Evolutionary conservation across 2,329 filamentous ascomycete genomes (phyloP), one percentile per base, ranked within the genome.

Genomic region (Penicillium sp.): DNA sequence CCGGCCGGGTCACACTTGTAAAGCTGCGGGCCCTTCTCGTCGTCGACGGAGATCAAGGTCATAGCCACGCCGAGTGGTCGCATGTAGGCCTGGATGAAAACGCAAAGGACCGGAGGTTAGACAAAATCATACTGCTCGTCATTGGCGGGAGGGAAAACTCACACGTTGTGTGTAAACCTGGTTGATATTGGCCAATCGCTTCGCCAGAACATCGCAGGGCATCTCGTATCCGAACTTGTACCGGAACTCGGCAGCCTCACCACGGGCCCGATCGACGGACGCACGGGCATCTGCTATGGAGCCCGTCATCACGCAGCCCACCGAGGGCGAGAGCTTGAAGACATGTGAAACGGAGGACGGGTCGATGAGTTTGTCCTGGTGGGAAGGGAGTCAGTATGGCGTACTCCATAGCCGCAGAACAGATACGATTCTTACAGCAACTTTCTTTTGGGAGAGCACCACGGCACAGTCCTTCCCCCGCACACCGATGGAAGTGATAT

Each of bases 161-260:
- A 97, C 93, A 69, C 89, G 78, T 74, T 98, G 93, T 57, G 93
- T 98, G 72, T 97, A 98, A 53, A 98, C 93, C 72, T 98, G 93
- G 71, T 88, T 96, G 75, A 98, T 96, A 73, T 98, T 98, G 66
- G 93, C 93, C 71, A 98, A 76, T 65, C 93, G 81, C 80, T 98
- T 98, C 52, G 93, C 87, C 61, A 98, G 74, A 36, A 89, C 93
- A 71, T 98, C 93, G 68, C 89, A 94, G 45, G 93, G 93, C 93
- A 98, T 98, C 77, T 98, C 93, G 71, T 98, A 98, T 62, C 93
- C 93, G 67, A 82, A 95, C 75, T 96, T 96, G 82, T 98, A 98
- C 71, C 84, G 83, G 75, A 98, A 98, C 67, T 98, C 91, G 42
- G 91, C 91, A 54, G 93, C 93, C 74, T 98, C 93, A 58, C 87